A percentile compares a stretch with the other conserved stretches of the same genome.
phyloP scores from a whole-genome alignment of 2,329 filamentous ascomycete species.

The Talaromyces sp. region DNA sequence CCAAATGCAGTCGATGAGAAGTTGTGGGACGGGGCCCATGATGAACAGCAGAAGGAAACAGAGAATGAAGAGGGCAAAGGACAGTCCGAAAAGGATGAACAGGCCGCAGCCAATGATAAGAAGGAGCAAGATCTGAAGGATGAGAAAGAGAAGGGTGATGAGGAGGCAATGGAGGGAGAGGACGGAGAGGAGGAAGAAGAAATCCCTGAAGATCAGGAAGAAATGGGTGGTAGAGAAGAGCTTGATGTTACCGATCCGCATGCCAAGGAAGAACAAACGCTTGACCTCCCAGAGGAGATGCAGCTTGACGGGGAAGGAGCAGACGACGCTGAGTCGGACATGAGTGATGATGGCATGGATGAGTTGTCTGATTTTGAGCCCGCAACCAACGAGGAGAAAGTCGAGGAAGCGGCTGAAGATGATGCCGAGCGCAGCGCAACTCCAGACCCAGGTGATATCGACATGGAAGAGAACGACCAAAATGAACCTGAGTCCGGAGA shows the following conservation, averaged over 20 bases:
- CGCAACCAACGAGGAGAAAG: conserved; percentile 31
- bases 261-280: conserved; percentile 71
- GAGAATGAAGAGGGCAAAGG: conserved; percentile 66
- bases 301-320: conserved; percentile 67
- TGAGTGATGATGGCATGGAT: conserved; percentile 42
- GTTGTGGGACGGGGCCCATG: conserved; percentile 85
- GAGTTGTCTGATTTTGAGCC: conserved; percentile 43
- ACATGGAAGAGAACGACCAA: conserved; percentile 39
- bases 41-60: conserved; percentile 62
- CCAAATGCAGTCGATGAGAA: conserved; percentile 92
- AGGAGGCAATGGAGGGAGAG: conserved; percentile 54
- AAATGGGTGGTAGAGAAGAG: conserved; percentile 59
- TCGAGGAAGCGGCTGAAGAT: conserved; percentile 26
- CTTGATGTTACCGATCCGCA: conserved; percentile 66
- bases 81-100: conserved; percentile 51
- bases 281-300: conserved; percentile 84
- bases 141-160: conserved; percentile 47
- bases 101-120: conserved; percentile 55
- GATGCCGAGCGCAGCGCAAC: conserved; percentile 27
- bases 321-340: conserved; percentile 50
- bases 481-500: conserved; percentile 35
- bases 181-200: conserved; percentile 50
- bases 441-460: conserved; percentile 28
- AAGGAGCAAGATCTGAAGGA: conserved; percentile 51
- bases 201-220: conserved; percentile 53